Percentiles rank a stretch among this genome's conserved stretches.
Conservation (phyloP, 768 basidiomycete genomes). For the Pholiota molesta region DNA sequence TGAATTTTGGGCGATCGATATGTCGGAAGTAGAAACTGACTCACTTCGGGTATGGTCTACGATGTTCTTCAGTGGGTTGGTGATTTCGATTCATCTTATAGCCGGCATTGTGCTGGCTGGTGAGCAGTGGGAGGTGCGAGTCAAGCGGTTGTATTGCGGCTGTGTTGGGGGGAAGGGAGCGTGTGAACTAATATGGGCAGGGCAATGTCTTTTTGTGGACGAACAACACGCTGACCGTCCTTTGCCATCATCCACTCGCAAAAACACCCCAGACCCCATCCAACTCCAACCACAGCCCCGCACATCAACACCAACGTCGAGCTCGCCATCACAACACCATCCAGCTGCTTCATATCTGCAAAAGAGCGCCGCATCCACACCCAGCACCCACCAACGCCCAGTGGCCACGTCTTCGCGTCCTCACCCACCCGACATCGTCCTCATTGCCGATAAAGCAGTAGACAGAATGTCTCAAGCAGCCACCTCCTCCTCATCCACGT, state of each 20-base stretch:
- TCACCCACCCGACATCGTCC: constrained; percentile 2
- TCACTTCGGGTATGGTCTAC: no score
- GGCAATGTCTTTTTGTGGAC: constrained; percentile 19
- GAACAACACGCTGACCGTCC: constrained; percentile 7
- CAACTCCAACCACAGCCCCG: not conserved
- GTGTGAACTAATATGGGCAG: constrained; percentile 15
- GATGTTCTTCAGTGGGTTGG: no score
- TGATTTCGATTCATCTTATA: no score
- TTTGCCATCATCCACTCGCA: constrained; percentile 12
- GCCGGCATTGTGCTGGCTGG: no score
- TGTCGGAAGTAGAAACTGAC: no score
- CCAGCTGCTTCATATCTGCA: not conserved
- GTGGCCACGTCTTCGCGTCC: constrained; percentile 18
- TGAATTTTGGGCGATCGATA: no score
- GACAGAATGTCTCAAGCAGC: constrained; percentile 28
- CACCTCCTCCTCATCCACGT: constrained; percentile 29
- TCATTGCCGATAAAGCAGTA: constrained; percentile 9
- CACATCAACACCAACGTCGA: not conserved
- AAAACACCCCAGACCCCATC: not conserved
- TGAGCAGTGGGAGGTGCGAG: not conserved
- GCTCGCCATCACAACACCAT: not conserved
- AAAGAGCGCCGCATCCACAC: not conserved
- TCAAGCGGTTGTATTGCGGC: not conserved
- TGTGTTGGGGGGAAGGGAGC: constrained; percentile 6
- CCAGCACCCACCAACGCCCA: not conserved